Base-by-base conservation (phyloP, 1,139 yeast genomes). In the Hansenula anomala region DNA sequence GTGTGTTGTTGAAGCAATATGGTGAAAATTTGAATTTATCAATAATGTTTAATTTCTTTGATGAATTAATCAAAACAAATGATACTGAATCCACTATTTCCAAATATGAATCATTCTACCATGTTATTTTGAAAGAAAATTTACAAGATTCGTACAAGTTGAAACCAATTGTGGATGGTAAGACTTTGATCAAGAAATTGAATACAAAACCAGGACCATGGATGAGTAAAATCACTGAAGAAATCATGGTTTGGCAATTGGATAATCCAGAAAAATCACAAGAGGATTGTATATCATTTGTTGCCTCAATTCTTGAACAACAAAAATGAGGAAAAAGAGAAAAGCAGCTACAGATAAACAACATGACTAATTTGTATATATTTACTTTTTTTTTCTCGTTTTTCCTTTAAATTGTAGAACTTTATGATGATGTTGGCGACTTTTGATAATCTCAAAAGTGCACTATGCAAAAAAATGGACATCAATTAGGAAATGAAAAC, bases 201-300 rank as follows among this genome's bases (percentile, higher is more conserved):
- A 62, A 69, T 14, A 67, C 65, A 41, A 83, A 81, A 55, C 88
- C 92, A 0, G 97, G 97, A 0, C 89, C 90, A 5, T 88, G 96
- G 96, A 69, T 88, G 71, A 69, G 77, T 9, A 61, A 62, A 23
- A 63, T 80, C 11, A 72, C 76, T 42, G 76, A 75, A 13, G 61
- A 69, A 33, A 70, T 86, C 9, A 58, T 87, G 33, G 61, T 68
- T 13, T 83, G 90, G 86, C 96, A 89, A 60, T 65, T 88, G 42
- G 89, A 83, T 46, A 60, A 86, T 49, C 95, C 95, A 0, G 54
- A 52, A 0, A 70, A 71, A 9, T 56, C 72, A 1, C 66, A 64
- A 37, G 76, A 72, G 1, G 80, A 82, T 28, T 74, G 88, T 55
- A 49, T 79, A 30, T 68, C 62, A 15, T 71, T 64, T 49, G 59